Base-by-base conservation (phyloP, 2,329 filamentous ascomycete genomes). In the Penicillium fuscoglaucum region DNA sequence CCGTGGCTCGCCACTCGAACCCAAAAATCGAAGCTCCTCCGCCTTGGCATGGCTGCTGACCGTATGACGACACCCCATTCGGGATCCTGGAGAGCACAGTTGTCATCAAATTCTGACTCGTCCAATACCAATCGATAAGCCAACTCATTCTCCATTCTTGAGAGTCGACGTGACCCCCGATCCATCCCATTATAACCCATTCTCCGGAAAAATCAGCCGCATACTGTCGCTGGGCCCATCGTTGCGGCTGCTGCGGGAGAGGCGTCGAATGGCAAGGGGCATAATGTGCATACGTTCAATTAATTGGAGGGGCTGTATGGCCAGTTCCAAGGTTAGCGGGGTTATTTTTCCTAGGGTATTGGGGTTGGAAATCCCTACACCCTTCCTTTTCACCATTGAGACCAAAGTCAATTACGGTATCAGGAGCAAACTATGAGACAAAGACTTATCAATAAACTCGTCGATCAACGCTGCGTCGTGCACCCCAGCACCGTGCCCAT, bases 361-460 rank as follows among this genome's bases (percentile, higher is more conserved):
- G 5, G 31, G 28, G 6, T 24, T 35, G 31, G 19, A 15, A 13
- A 24, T 17, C 28, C 39, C 21, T 59, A 8, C 4, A 63, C 28
- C 17, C 59, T 64, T 33, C 15, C 59, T 64, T 33, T 64, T 57
- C 5, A 65, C 58, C 61, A 64, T 67, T 1, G 60, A 59, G 10
- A 62, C 64, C 41, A 66, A 33, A 1, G 60, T 67, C 33, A 67
- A 56, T 59, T 66, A 66, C 1, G 6, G 13, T 6, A 24, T 19
- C 17, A 19, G 64, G 61, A 1, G 61, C 60, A 12, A 66, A 55
- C 59, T 55, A 65, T 4, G 61, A 66, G 9, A 65, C 59, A 9
- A 52, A 59, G 12, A 62, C 54, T 6, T 52, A 10, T 46, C 39
- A 3, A 43, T 3, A 6, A 65, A 62, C 21, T 64, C 62, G 6